Base-by-base conservation (phyloP, 2,329 filamentous ascomycete species). In the Colletotrichum theobromicola region DNA sequence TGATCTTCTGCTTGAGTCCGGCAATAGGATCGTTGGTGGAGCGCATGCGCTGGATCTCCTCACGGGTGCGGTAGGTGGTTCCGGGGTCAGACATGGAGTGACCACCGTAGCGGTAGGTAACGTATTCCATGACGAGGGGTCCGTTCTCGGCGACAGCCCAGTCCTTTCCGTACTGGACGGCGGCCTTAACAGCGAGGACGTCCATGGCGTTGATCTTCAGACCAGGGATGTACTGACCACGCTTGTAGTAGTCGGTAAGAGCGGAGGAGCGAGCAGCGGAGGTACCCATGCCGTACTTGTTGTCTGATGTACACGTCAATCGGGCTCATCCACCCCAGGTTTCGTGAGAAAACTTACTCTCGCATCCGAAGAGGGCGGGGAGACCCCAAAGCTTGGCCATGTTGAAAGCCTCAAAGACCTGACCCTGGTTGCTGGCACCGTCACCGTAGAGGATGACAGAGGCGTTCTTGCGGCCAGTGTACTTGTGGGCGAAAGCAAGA, bases 201-300 rank as follows among this genome's bases (percentile, higher is more conserved):
- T 99, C 97, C 97, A 99, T 99, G 83, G 95, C 97, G 88, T 99
- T 99, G 86, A 99, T 95, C 92, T 99, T 99, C 81, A 99, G 92
- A 89, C 97, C 97, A 73, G 97, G 96, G 80, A 99, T 99, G 90
- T 98, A 99, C 89, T 99, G 97, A 79, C 97, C 97, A 88, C 97
- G 96, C 93, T 98, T 98, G 93, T 99, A 98, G 93, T 99, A 99
- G 87, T 99, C 97, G 85, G 97, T 98, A 84, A 98, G 88, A 81
- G 97, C 97, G 75, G 97, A 96, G 76, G 97, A 96, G 82, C 97
- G 95, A 87, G 94, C 93, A 79, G 97, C 96, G 76, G 97, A 94
- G 77, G 97, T 99, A 88, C 97, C 97, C 97, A 99, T 99, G 86
- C 97, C 97, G 86, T 99, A 99, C 89, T 99, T 99, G 94, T 99